Evolutionary conservation across 129 eudicot species (phyloP).

Genomic region (Flaveria sonorensis): DNA sequence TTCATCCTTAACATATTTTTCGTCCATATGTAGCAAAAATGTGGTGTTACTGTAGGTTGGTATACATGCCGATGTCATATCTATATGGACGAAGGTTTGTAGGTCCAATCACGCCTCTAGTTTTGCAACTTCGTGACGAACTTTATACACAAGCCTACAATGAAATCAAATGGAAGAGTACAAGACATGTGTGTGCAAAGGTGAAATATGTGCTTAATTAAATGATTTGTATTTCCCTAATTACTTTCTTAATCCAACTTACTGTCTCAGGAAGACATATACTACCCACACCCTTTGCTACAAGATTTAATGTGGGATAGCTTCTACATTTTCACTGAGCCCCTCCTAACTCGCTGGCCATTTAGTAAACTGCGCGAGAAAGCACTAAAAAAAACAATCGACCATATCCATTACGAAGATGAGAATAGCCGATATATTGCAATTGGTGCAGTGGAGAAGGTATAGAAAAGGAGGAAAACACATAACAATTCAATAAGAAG

Average conservation of each 20-base stretch:
- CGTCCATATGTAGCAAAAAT: slow-evolving; percentile 53
- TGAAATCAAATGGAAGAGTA: slow-evolving; percentile 50
- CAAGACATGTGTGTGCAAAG: slow-evolving; percentile 56
- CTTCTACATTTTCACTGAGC: slow-evolving; percentile 52
- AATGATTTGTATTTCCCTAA: background rate
- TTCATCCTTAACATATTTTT: slow-evolving; percentile 11
- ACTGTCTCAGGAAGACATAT: slow-evolving; percentile 61
- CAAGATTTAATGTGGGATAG: slow-evolving; percentile 81
- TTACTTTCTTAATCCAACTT: background rate
- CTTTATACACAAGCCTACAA: slow-evolving; percentile 49
- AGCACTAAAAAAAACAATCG: slow-evolving; percentile 59
- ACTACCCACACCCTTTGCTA: slow-evolving; percentile 66
- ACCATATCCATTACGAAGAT: slow-evolving; percentile 78
- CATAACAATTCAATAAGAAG: background rate
- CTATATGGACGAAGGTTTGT: slow-evolving; percentile 59
- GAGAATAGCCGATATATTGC: slow-evolving; percentile 67
- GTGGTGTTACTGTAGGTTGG: slow-evolving; percentile 73
- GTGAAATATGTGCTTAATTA: slow-evolving; percentile 21
- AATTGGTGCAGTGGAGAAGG: slow-evolving; percentile 71
- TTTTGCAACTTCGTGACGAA: slow-evolving; percentile 57
- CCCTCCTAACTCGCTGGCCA: slow-evolving; percentile 72
- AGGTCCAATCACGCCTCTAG: slow-evolving; percentile 60
- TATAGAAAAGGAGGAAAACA: background rate
- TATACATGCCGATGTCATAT: slow-evolving; percentile 69
- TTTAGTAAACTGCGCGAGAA: slow-evolving; percentile 54